Evolutionary conservation across 2,329 filamentous ascomycete species (phyloP), one percentile per base, ranked within the genome.

Genomic region (Claviceps africana): DNA sequence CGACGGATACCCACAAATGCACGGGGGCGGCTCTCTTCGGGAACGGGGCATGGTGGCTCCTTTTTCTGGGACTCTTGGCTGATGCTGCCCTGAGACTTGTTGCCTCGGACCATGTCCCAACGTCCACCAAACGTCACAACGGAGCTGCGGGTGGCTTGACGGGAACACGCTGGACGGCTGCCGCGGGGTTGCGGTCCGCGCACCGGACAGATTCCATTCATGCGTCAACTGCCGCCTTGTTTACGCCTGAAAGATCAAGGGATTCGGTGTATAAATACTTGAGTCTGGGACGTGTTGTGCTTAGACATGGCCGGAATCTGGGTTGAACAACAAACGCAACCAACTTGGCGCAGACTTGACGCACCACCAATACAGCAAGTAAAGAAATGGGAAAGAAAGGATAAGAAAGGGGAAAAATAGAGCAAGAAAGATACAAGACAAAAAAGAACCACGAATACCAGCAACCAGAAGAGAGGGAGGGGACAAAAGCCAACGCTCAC

Each of bases 261-360:
- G 33, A n/a, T 21, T 15, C 8, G 10, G 42, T 30, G 28, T 50
- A 53, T 53, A 53, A 50, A 53, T 53, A 47, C 25, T n/a, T 47
- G 33, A 30, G 22, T 11, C 43, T 25, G 30, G 35, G 40, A 28
- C 48, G 10, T 21, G 13, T 33, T 51, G n/a, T 22, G 40, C 8
- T 39, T 39, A 50, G 40, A 44, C 21, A 48, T 50, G 33, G 50
- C 47, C 50, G 42, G 42, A 47, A 44, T 46, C 22, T 43, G 51
- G 45, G 48, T 48, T 48, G 45, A 30, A 37, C 15, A 25, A 51
- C 22, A 43, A 25, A 25, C 21, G 15, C 22, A 25, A 8, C 21
- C 40, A 22, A 43, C 40, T 43, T 25, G 21, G 5, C 21, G 21
- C 11, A 13, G 19, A 43, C 11, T 43, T 25, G 33, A 37, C 3